Evolutionary conservation across 2,329 filamentous ascomycete species (phyloP).

Genomic region (Colletotrichum higginsianum): DNA sequence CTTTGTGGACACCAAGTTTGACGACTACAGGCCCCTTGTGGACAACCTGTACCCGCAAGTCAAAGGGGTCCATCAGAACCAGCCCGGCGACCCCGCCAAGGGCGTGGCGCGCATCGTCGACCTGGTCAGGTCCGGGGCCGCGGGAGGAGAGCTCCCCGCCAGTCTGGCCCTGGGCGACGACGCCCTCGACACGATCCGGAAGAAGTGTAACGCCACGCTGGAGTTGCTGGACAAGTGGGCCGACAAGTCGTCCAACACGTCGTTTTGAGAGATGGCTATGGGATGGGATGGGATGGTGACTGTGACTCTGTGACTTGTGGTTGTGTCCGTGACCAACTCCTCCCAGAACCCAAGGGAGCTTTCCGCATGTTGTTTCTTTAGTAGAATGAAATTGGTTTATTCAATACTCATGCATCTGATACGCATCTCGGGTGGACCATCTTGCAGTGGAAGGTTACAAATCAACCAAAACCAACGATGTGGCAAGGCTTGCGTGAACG

Average conservation of each 20-base stretch:
- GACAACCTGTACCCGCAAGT: background rate
- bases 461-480: background rate
- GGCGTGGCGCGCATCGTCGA: constrained; percentile 68
- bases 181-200: constrained; percentile 50
- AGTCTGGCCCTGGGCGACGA: constrained; percentile 16
- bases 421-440: background rate
- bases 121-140: constrained; percentile 55
- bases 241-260: background rate
- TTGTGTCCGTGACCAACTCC: no score
- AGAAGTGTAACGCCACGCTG: constrained; percentile 59
- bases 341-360: no score
- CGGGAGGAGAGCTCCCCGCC: background rate
- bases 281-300: background rate
- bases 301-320: background rate
- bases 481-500: background rate
- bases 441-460: background rate
- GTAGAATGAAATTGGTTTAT: background rate
- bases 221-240: constrained; percentile 64
- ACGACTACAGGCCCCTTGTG: constrained; percentile 45
- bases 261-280: background rate
- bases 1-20: constrained; percentile 46
- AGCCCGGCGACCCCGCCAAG: constrained; percentile 66
- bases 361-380: background rate
- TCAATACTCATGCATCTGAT: background rate
- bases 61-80: constrained; percentile 2